Percentiles rank a stretch among this genome's conserved stretches.
These are phyloP conservation scores for Fusarium sp. DNA, from an alignment of 2,329 filamentous ascomycete species.

Conservation along the genomic window DNA sequence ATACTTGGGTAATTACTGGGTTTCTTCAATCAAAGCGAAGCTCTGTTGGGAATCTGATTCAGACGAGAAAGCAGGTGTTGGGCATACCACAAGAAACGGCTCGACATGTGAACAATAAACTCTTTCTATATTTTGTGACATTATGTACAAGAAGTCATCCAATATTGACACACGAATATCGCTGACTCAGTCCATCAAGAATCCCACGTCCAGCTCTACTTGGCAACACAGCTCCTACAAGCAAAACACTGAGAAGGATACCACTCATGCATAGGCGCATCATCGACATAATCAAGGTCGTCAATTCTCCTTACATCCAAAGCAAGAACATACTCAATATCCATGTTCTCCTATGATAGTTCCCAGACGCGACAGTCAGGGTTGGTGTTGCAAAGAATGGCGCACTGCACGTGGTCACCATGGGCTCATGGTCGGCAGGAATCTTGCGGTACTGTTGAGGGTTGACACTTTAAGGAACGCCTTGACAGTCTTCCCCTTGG, in stretches of 20 bases:
- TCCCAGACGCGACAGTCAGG: background rate
- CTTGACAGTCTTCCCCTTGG: background rate
- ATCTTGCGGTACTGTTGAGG: background rate
- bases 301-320: background rate
- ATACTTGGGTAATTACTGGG: too few relatives aligned
- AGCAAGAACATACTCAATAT: background rate
- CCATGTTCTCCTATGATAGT: background rate
- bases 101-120: too few relatives aligned
- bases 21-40: too few relatives aligned
- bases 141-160: too few relatives aligned
- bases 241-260: background rate
- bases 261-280: background rate
- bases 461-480: background rate
- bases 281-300: background rate
- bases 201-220: background rate
- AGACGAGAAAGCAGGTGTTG: too few relatives aligned
- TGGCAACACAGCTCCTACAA: background rate
- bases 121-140: too few relatives aligned
- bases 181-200: background rate
- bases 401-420: background rate
- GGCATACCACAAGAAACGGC: too few relatives aligned
- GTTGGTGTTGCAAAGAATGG: background rate
- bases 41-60: too few relatives aligned
- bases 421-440: background rate
- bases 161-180: accelerated